Base-by-base conservation (phyloP, 208 protist genomes). In the Entamoeba histolytica region DNA sequence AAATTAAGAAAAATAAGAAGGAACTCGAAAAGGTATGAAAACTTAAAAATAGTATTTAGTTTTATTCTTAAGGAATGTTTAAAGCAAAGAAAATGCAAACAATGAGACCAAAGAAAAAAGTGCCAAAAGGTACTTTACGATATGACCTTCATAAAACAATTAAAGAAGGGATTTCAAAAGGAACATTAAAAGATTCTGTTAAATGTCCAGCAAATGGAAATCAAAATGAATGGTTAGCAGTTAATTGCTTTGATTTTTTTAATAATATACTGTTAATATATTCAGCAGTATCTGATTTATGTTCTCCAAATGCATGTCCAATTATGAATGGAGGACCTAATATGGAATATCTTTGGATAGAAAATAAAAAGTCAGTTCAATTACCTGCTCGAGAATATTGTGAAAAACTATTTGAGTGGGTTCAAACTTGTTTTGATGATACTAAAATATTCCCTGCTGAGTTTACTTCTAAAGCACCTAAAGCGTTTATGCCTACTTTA, bases 191-290 rank as follows among this genome's bases (percentile, higher is more conserved):
- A 31, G 94, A 93, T 19, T 87, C 94, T 69, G 94, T 95, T 55
- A 91, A 55, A 14, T 92, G 94, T 44, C 94, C 94, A n/a, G 87
- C 94, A 92, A 92, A 92, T 5, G 93, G 93, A 91, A 94, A 95
- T 93, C 28, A 47, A 35, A 94, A 95, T 51, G 94, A 95, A 55
- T 95, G 94, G 94, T 3, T 95, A 12, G 94, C 94, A 17, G 94
- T 93, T 5, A 94, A 95, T 50, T 94, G 49, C 31, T 97, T 99
- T 5, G 98, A 99, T 94, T 99, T 99, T 94, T 99, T 98, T 96
- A 99, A 99, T 96, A 98, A 99, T 93, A 98, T 98, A 10, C 99
- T 99, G 94, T 96, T 99, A 73, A 95, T 99, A 35, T 99, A 99
- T 94, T 98, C 98, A 92, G 98, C 97, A 1, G 96, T 99, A 61